Evolutionary conservation across 1,139 yeast genomes (phyloP), one percentile per base, ranked within the genome.

Genomic region (Yamadazyma mexicana): DNA sequence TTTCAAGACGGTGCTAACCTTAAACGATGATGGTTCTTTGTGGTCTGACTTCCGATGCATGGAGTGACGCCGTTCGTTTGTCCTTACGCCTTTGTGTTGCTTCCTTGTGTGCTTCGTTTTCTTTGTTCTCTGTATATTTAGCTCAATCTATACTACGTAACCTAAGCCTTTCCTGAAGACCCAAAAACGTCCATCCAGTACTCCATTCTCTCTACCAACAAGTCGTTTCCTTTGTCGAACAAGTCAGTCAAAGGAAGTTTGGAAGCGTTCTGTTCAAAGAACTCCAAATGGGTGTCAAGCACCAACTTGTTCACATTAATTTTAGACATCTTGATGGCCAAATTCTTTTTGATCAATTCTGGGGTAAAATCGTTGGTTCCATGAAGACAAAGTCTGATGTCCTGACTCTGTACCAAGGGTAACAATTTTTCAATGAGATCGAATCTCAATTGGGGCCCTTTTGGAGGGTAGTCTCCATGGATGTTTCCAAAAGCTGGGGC

Each of bases 351-450:
- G 17, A 44, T 18, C 15, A 44, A 37, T 17, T 43, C 43, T 11
- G 46, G 46, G n/a, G 46, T 43, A 23, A 44, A 44, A n/a, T 40
- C 48, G 27, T 44, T 44, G 4, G 48, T 44, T 3, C 48, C 48
- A 23, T 44, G 48, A 28, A 44, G 45, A 39, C 48, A 44, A 28
- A 44, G 40, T 5, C 40, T 15, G 18, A 43, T 33, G 28, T 38
- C 41, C n/a, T 25, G 33, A 11, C 34, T 26, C 23, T 31, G 27
- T 5, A 42, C 44, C 16, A 40, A 33, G 20, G 45, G 43, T 11
- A 14, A 17, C 14, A 44, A 35, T 2, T 40, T 34, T 27, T 44
- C 38, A 26, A 44, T 25, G 17, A 44, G 38, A 4, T 44, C 46
- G 31, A 44, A 44, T 33, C 43, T 38, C 26, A 44, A 39, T 34